phyloP scores from a whole-genome alignment of 2,329 filamentous ascomycete species.

The Penicillium italicum region DNA sequence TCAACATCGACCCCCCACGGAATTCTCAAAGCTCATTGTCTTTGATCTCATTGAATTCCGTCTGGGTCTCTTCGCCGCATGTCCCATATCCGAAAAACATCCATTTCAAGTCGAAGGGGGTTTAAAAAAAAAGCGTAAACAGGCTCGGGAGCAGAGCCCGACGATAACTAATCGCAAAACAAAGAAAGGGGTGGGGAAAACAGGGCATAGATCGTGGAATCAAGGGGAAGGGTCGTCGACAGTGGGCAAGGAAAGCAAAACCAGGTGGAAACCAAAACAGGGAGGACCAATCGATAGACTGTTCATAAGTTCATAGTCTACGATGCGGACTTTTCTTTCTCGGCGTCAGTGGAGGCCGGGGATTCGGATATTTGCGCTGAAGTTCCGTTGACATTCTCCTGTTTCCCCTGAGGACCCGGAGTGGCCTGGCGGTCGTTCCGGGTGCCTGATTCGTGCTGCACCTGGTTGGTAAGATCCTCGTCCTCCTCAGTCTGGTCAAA shows the following conservation, averaged over 20 bases:
- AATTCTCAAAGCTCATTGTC: background rate
- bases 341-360: constrained; percentile 37
- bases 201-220: constrained; percentile 19
- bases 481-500: constrained; percentile 87
- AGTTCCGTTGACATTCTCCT: constrained; percentile 16
- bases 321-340: constrained; percentile 33
- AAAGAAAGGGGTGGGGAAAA: constrained; percentile 14
- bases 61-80: constrained; percentile 2
- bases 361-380: constrained; percentile 35
- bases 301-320: constrained; percentile 22
- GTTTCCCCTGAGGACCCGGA: constrained; percentile 46
- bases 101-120: constrained; percentile 12
- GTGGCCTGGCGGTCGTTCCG: constrained; percentile 51
- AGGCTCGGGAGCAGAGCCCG: constrained; percentile 9
- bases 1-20: constrained; percentile 6
- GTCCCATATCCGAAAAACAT: constrained; percentile 9
- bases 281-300: constrained; percentile 12
- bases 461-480: constrained; percentile 79
- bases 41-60: constrained; percentile 11
- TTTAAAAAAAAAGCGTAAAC: constrained; percentile 11
- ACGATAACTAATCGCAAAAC: constrained; percentile 19
- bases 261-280: constrained; percentile 16
- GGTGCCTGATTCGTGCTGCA: constrained; percentile 53
- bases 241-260: constrained; percentile 14
- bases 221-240: constrained; percentile 14